These are phyloP conservation scores for Exophiala viscosa DNA, from an alignment of 2,329 filamentous ascomycete genomes.

Conservation along the genomic window DNA sequence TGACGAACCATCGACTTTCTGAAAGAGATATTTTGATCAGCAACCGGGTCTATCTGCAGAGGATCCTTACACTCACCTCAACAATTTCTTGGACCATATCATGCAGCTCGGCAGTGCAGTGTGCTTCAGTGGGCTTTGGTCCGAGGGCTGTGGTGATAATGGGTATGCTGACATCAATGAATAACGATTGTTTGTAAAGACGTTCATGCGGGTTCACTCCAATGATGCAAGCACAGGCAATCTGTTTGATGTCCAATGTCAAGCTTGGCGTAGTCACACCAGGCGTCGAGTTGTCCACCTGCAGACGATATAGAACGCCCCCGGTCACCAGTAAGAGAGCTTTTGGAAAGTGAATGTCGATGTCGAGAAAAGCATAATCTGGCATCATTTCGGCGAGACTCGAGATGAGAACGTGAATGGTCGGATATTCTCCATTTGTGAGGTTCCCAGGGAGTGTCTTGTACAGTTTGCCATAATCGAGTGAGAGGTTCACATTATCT, in stretches of 20 bases:
- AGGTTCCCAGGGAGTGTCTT: constrained; percentile 35
- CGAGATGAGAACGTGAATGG: constrained; percentile 20
- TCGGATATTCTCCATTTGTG: constrained; percentile 14
- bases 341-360: constrained; percentile 38
- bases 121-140: constrained; percentile 10
- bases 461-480: constrained; percentile 49
- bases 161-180: constrained; percentile 36
- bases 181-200: constrained; percentile 48
- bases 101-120: constrained; percentile 31
- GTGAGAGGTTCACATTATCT: constrained; percentile 44
- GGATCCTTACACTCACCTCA: constrained; percentile 33
- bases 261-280: constrained; percentile 14
- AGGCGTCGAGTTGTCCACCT: constrained; percentile 25
- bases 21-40: constrained; percentile 16
- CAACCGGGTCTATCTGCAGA: constrained; percentile 1
- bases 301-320: constrained; percentile 38
- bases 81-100: constrained; percentile 38
- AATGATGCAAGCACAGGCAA: constrained; percentile 46
- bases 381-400: constrained; percentile 13
- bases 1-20: constrained; percentile 45
- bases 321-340: constrained; percentile 42
- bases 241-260: constrained; percentile 38
- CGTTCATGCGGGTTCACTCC: constrained; percentile 53
- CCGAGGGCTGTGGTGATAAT: constrained; percentile 17
- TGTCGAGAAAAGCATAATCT: constrained; percentile 17